Evolutionary conservation across 352 stramenopile species (phyloP), one percentile per base, ranked within the genome.

Genomic region (Albugo candida): DNA sequence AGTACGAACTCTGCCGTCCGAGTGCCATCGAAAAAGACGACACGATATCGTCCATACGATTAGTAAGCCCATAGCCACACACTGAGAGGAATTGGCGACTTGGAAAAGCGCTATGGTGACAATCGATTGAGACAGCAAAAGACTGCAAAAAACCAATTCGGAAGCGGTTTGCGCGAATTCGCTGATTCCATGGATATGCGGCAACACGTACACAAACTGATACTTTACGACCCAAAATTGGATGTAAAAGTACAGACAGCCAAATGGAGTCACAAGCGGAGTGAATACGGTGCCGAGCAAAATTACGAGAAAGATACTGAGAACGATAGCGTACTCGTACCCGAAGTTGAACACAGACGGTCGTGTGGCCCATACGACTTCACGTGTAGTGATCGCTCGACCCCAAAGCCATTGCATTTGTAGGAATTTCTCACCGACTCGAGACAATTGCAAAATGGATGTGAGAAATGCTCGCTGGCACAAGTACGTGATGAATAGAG

Each of bases 401-500:
- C 67, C 52, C 18, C 75, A 60, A 13, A 78, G 58, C 76, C 76
- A 88, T 2, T 73, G 76, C 47, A 84, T 70, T 35, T 70, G 72
- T 14, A 59, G 65, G n/a, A 78, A 54, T 1, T 67, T 70, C 48
- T 88, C 72, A 10, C 63, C 63, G 36, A 71, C 62, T 1, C 76
- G 67, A 48, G 70, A 76, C 27, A 88, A 62, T 52, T 81, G 66
- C n/a, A 85, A 56, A 40, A 85, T 79, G 3, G 67, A 63, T 6
- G 72, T 73, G 1, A 88, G 59, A 35, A 88, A 85, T 34, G 72
- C 69, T 43, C 75, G 67, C 48, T 87, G 75, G 17, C 72, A 83
- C n/a, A 87, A 56, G 45, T 87, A 87, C 47, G 75, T 81, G 56
- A 87, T 83, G 66, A 87, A 87, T 55, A 87, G 84, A 4, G 74